phyloP scores from a whole-genome alignment of 164 flowering plant species.

The Liriodendron chinense region DNA sequence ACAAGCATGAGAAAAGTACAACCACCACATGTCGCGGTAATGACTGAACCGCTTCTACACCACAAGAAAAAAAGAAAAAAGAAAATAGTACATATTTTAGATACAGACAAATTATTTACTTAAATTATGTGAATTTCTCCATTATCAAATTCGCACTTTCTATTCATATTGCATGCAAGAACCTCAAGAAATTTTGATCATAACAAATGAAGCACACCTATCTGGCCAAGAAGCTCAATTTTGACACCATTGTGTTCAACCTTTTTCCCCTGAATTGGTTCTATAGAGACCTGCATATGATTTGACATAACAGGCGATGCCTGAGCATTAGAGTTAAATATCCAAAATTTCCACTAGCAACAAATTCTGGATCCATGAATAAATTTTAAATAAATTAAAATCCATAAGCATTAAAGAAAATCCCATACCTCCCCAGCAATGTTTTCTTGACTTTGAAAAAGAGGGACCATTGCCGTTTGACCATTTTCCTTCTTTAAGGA shows the following conservation, averaged over 20 bases:
- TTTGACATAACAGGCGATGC: background rate
- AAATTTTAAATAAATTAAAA: background rate
- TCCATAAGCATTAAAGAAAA: slow-evolving; percentile 2
- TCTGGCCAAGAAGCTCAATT: slow-evolving; percentile 98
- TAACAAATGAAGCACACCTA: slow-evolving; percentile 38
- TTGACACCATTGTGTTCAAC: slow-evolving; percentile 95
- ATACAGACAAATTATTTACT: no score
- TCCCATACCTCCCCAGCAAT: slow-evolving; percentile 75
- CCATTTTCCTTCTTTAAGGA: slow-evolving; percentile 88
- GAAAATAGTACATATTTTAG: no score
- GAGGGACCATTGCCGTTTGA: slow-evolving; percentile 64
- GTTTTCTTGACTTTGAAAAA: slow-evolving; percentile 89
- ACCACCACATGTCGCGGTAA: no score
- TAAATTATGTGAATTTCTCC: no score
- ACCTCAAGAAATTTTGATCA: background rate
- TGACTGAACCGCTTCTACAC: no score
- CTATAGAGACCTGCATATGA: slow-evolving; percentile 60
- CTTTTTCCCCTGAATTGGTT: slow-evolving; percentile 93
- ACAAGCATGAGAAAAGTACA: no score
- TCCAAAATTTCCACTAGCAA: background rate
- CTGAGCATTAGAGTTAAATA: background rate
- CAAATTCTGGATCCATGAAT: background rate
- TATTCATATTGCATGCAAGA: slow-evolving; percentile 3
- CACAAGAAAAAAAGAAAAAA: no score
- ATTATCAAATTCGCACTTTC: no score